Evolutionary conservation across 2,329 filamentous ascomycete species (phyloP), one percentile per base, ranked within the genome.

Genomic region (Elsinoe arachidis): DNA sequence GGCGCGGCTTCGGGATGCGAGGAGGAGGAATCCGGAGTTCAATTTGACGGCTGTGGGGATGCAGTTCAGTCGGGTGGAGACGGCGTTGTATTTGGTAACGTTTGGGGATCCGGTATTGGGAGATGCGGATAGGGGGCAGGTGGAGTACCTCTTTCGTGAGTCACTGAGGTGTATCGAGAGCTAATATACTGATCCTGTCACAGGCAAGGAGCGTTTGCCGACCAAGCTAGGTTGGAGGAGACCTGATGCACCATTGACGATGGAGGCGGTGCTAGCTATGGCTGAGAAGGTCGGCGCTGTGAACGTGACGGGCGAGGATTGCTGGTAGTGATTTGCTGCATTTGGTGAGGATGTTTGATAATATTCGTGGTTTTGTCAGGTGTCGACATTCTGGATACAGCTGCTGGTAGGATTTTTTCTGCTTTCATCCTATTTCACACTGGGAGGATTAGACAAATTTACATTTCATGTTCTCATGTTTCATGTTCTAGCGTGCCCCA

Each of bases 61-160:
- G 46, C 58, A 71, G 51, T 63, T 70, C 38, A 64, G 63, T n/a
- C 71, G 71, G 58, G 69, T 69, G 47, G 71, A 73, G 63, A 71
- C 68, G 2, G 68, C 69, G 0, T 58, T 73, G n/a, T 73, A 69
- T 53, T 60, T 73, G 30, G 66, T 67, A 33, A 63, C 67, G 1
- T 70, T 73, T 66, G 67, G 69, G 34, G 63, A 69, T 58, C 67
- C 65, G 23, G 55, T 62, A 7, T 66, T 61, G 9, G 70, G 70
- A 11, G 63, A 68, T 23, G 67, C 69, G 1, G 64, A 65, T 1
- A 37, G 72, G 19, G 65, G 71, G 33, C 72, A 66, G 61, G 65
- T 72, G 10, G 65, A 64, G 21, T 64, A 60, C 11, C 61, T 72
- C 58, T 72, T 73, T 55, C 68, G 70, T 60, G 35, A 72, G 63